phyloP scores from a whole-genome alignment of 1,284 basidiomycete genomes.

The Coriolopsis trogii region DNA sequence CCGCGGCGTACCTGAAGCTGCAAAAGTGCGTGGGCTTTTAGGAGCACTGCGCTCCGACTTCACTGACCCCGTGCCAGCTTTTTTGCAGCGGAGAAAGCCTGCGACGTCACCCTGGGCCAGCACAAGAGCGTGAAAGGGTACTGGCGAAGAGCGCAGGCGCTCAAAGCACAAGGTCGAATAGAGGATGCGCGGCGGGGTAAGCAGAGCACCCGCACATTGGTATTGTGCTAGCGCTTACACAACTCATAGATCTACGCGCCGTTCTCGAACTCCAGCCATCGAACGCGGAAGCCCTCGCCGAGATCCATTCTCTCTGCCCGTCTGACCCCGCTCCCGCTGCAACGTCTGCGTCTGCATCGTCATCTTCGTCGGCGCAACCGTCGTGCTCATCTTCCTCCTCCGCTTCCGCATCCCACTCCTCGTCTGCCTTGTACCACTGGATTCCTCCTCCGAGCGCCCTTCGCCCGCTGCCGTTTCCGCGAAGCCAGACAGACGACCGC shows the following conservation, averaged over 20 bases:
- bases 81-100: slow-evolving; percentile 69
- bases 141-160: slow-evolving; percentile 65
- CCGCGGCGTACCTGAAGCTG: slow-evolving; percentile 68
- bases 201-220: not conserved
- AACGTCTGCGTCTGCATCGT: slow-evolving; percentile 19
- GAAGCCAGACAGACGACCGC: slow-evolving; percentile 49
- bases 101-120: slow-evolving; percentile 59
- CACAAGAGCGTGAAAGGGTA: slow-evolving; percentile 68
- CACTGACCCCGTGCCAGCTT: slow-evolving; percentile 43
- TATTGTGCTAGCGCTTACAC: not conserved
- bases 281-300: slow-evolving; percentile 59
- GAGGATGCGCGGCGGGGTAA: slow-evolving; percentile 68
- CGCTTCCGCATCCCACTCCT: slow-evolving; percentile 19
- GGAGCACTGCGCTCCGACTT: not conserved
- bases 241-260: slow-evolving; percentile 53
- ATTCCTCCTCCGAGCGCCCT: slow-evolving; percentile 38
- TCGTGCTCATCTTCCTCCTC: slow-evolving; percentile 27
- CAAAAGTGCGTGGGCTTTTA: slow-evolving; percentile 48
- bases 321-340: slow-evolving; percentile 17
- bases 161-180: slow-evolving; percentile 55
- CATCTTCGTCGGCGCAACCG: slow-evolving; percentile 26
- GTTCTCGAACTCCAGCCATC: slow-evolving; percentile 60
- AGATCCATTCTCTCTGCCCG: slow-evolving; percentile 49
- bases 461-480: slow-evolving; percentile 48
- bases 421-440: slow-evolving; percentile 14